Evolutionary conservation across 352 stramenopile genomes (phyloP).

Genomic region (Phytophthora nicotianae): DNA sequence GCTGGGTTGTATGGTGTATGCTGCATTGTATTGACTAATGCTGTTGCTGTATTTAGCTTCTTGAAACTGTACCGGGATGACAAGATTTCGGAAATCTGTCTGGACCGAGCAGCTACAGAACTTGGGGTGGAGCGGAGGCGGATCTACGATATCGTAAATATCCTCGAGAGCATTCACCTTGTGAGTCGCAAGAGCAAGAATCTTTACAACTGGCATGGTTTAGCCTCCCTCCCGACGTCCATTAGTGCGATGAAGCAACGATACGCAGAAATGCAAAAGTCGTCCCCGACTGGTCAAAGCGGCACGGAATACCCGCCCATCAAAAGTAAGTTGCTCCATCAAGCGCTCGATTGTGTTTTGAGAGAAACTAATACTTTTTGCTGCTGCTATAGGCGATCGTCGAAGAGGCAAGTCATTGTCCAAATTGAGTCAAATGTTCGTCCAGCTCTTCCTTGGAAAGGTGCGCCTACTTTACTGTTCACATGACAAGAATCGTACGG

Average conservation of each 20-base stretch:
- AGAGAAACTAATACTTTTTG: conserved; percentile 2
- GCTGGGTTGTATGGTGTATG: background rate
- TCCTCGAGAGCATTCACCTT: conserved; percentile 95
- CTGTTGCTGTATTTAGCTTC: conserved; percentile 51
- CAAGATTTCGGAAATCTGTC: conserved; percentile 75
- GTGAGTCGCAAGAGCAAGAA: conserved; percentile 97
- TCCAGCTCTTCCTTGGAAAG: conserved; percentile 94
- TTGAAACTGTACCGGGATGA: conserved; percentile 74
- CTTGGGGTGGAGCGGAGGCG: conserved; percentile 91
- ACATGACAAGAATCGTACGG: background rate
- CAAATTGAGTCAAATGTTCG: conserved; percentile 94
- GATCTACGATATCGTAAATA: conserved; percentile 99
- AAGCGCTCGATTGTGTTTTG: background rate
- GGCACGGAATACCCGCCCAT: conserved; percentile 55
- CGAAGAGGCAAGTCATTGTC: conserved; percentile 88
- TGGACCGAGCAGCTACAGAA: conserved; percentile 69
- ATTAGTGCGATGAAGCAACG: conserved; percentile 75
- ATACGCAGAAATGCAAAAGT: conserved; percentile 50
- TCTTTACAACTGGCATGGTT: conserved; percentile 93
- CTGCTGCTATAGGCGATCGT: conserved; percentile 43
- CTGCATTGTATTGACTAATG: conserved; percentile 10
- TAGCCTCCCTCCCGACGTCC: conserved; percentile 64
- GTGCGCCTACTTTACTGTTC: conserved; percentile 31
- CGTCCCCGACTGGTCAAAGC: conserved; percentile 20
- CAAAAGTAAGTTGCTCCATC: conserved; percentile 48